phyloP scores from a whole-genome alignment of 768 basidiomycete genomes.

The Boletus fagicola region DNA sequence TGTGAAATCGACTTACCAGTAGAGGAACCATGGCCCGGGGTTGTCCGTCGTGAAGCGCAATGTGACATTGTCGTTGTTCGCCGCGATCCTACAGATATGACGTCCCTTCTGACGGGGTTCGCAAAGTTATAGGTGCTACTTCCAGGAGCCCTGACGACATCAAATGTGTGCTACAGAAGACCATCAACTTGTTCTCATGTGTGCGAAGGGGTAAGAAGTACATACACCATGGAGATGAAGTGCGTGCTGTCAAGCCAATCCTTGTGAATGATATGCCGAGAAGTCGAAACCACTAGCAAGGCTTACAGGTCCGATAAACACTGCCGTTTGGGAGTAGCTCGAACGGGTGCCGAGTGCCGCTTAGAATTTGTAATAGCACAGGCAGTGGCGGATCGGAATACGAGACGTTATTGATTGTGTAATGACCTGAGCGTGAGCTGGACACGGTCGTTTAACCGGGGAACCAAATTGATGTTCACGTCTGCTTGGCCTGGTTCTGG shows the following conservation, averaged over 20 bases:
- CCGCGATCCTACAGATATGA: constrained; percentile 31
- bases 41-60: constrained; percentile 69
- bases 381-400: constrained; percentile 37
- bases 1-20: constrained; percentile 14
- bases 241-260: too few species aligned
- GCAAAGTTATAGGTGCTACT: constrained; percentile 39
- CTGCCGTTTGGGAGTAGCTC: constrained; percentile 42
- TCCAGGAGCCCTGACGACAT: constrained; percentile 41
- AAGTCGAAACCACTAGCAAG: too few species aligned
- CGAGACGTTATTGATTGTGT: constrained; percentile 29
- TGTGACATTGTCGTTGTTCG: constrained; percentile 39
- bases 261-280: too few species aligned
- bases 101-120: constrained; percentile 56
- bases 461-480: constrained; percentile 34
- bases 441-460: too few species aligned
- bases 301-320: constrained; percentile 32
- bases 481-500: constrained; percentile 40
- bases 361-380: constrained; percentile 43
- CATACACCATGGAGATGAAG: too few species aligned
- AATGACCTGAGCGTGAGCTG: background rate
- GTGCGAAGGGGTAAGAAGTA: too few species aligned
- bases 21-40: constrained; percentile 33
- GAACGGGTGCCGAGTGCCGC: constrained; percentile 33
- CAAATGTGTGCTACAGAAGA: constrained; percentile 36
- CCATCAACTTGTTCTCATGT: background rate